Evolutionary conservation across 2,329 filamentous ascomycete genomes (phyloP), one percentile per base, ranked within the genome.

Genomic region (Sodiomyces alkalinus): DNA sequence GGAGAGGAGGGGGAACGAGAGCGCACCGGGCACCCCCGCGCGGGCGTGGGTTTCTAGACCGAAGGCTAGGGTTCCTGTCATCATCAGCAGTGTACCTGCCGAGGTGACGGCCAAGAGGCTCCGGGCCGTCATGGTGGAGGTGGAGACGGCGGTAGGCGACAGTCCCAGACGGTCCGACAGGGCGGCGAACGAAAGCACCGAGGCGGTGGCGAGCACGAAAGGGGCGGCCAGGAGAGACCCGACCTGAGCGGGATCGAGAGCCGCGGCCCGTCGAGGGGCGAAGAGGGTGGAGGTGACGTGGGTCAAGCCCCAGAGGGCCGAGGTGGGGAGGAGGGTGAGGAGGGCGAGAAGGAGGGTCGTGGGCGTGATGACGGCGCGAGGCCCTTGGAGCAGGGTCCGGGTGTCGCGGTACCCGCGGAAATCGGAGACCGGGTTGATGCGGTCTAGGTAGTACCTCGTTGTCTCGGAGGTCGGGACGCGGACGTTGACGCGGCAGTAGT

Each of bases 331-430:
- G 15, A 60, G 41, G 0, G 62, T 55, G 2, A 58, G 45, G 5
- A 58, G 31, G 15, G 60, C 55, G 10, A 66, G 49, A 2, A 71
- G 49, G 10, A 53, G 29, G 0, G 61, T 61, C 1, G 62, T 65
- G 2, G 67, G 67, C 1, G 67, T 60, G 10, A 52, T 36, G 28
- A 64, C 45, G 6, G 64, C 62, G 5, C 62, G 55, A 0, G 62
- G 52, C 0, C 52, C 53, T 30, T 68, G 60, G n/a, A 64, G 43
- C 11, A 60, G 41, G 3, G 48, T 42, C 0, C 38, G 27, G 3
- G 42, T 12, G 32, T 51, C 42, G 19, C 48, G 33, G 6, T 39
- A 30, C 4, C 48, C 48, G 21, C 34, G 36, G 33, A 58, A 64
- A 8, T 22, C 21, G 0, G 52, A 51, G 17, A 47, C 41, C 0